A percentile compares a stretch with the other conserved stretches of the same genome.
Evolutionary conservation across 208 protist genomes (phyloP).

Genomic region (Baffinella frigidus): DNA sequence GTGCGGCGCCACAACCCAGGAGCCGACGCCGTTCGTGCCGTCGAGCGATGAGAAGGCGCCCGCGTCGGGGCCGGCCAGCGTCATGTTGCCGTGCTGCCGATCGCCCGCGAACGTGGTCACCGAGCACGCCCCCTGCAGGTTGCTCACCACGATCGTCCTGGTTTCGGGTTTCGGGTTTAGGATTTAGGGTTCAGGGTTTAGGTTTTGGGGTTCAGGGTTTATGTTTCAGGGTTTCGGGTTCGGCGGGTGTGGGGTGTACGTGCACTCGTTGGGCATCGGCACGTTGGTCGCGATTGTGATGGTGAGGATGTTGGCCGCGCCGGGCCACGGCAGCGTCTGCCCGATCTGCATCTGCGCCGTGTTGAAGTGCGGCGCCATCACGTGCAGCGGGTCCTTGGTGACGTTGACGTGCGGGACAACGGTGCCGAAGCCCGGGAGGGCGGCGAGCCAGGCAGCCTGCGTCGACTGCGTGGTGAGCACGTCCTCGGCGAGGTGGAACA

Average conservation of each 20-base stretch:
- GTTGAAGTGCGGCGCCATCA: not conserved
- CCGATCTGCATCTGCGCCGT: not conserved
- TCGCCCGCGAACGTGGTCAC: too few relatives aligned
- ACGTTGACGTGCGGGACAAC: not conserved
- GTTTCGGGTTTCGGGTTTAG: too few relatives aligned
- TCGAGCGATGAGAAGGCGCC: not conserved
- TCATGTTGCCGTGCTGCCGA: too few relatives aligned
- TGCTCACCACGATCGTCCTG: too few relatives aligned
- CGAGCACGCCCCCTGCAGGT: not conserved
- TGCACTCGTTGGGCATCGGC: not conserved
- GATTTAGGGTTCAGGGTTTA: too few relatives aligned
- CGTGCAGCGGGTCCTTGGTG: not conserved
- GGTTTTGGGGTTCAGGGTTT: too few relatives aligned
- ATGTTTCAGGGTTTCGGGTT: too few relatives aligned
- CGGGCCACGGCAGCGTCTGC: not conserved
- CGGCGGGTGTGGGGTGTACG: too few relatives aligned
- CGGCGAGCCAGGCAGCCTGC: not conserved
- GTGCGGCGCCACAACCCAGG: not conserved
- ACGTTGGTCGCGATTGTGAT: conserved; percentile 34
- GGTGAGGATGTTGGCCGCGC: not conserved
- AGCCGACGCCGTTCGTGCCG: not conserved
- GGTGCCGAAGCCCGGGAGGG: not conserved
- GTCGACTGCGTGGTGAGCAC: not conserved
- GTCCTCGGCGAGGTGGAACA: not conserved
- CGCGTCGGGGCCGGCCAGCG: not conserved